Base-by-base conservation (phyloP, 345 rosid species). In the Camelina hispida region DNA sequence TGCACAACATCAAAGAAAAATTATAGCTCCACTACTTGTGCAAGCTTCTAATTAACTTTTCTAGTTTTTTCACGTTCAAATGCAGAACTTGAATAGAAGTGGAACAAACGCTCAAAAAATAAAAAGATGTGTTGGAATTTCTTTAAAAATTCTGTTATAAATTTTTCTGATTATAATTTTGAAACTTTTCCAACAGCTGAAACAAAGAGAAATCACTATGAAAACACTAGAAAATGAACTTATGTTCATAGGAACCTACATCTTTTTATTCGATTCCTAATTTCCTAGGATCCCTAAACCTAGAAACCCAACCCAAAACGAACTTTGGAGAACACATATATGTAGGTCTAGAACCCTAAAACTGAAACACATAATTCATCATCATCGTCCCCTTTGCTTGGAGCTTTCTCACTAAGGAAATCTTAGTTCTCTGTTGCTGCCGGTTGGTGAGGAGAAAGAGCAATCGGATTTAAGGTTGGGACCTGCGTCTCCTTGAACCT, bases 1-100 rank as follows among this genome's bases (percentile, higher is more conserved):
- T 94, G 88, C 56, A 82, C 66, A 77, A 71, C 44, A 56, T 35
- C 40, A 60, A 22, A 32, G 48, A 64, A 54, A 43, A 17, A 43
- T 12, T 8, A 15, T 3, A 22, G 18, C 60, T 50, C 14, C 20
- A 70, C 34, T 57, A 17, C 10, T 47, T n/a, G 9, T 70, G 32
- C 12, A 70, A 47, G 48, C 34, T 59, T 58, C 66, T 46, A 44
- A 56, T 46, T 16, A 6, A 42, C 63, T 14, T 66, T 4, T 13
- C 18, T 66, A 16, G 46, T 11, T 23, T 8, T 17, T 38, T 16
- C 7, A 13, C 15, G 71, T 66, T 30, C 13, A 13, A 46, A 66
- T 67, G 59, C 20, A 67, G 15, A 69, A 30, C 50, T 44, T 56
- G 14, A 10, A 40, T 40, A 55, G 17, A 55, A 55, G 53, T 54